These are phyloP conservation scores for Panaeolus papilionaceus DNA, from an alignment of 768 basidiomycete species.

Conservation along the genomic window DNA sequence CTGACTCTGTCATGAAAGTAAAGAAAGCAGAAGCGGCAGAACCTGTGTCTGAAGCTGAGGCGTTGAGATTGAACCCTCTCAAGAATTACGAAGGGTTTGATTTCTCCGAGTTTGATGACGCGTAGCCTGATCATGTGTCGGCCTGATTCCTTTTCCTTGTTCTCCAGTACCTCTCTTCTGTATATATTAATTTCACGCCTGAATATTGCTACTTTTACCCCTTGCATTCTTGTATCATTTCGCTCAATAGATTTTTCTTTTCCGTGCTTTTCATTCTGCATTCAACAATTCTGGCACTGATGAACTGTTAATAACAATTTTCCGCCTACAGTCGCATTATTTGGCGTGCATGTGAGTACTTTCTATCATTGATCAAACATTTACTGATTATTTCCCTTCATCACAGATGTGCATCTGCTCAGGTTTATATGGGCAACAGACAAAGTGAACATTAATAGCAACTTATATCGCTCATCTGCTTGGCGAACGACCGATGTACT, in stretches of 20 bases:
- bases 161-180: too few species aligned
- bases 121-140: too few species aligned
- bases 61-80: conserved; percentile 77
- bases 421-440: not conserved
- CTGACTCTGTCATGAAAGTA: conserved; percentile 73
- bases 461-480: too few species aligned
- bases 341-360: too few species aligned
- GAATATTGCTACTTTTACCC: not conserved
- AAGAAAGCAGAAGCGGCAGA: conserved; percentile 56
- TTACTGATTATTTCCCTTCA: not conserved
- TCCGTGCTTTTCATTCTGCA: not conserved
- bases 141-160: too few species aligned
- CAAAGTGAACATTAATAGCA: too few species aligned
- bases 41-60: conserved; percentile 73
- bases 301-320: too few species aligned
- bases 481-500: too few species aligned
- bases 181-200: too few species aligned
- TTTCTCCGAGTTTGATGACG: conserved; percentile 7
- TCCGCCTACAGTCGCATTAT: too few species aligned
- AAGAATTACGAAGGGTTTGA: conserved; percentile 62
- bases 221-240: not conserved
- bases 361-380: not conserved
- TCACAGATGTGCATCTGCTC: not conserved
- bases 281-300: too few species aligned
- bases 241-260: not conserved